These are phyloP conservation scores for Neurospora sp. DNA, from an alignment of 495 filamentous ascomycete genomes.

Conservation along the genomic window DNA sequence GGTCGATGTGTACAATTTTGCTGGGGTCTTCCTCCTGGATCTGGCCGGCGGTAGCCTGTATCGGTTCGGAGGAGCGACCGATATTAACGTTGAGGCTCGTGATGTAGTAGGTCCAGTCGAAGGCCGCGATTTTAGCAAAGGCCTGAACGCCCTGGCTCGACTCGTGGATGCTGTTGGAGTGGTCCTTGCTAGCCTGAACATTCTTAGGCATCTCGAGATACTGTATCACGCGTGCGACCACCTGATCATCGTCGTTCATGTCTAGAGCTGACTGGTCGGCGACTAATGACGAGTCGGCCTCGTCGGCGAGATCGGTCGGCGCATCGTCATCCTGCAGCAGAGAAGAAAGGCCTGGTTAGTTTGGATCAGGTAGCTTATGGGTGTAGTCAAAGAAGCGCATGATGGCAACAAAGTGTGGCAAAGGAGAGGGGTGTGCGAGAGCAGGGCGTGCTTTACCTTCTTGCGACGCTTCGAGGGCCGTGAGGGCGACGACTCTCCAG, in stretches of 20 bases:
- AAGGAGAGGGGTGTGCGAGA: conserved; percentile 16
- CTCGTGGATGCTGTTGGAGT: conserved; percentile 61
- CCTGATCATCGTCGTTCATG: conserved; percentile 46
- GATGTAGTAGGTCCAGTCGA: conserved; percentile 92
- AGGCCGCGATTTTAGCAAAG: conserved; percentile 86
- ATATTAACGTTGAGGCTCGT: conserved; percentile 71
- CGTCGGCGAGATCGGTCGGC: conserved; percentile 20
- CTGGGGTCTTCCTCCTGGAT: conserved; percentile 22
- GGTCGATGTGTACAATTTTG: conserved; percentile 68
- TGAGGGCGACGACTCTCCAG: conserved; percentile 53
- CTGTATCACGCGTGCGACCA: conserved; percentile 66
- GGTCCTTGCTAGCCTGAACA: conserved; percentile 61
- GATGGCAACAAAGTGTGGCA: conserved; percentile 4
- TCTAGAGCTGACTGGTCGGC: conserved; percentile 40
- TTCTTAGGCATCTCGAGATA: conserved; percentile 48
- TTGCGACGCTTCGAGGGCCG: conserved; percentile 65
- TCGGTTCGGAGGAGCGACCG: conserved; percentile 62
- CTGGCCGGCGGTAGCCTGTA: conserved; percentile 10
- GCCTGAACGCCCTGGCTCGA: conserved; percentile 68
- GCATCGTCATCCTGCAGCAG: conserved; percentile 11
- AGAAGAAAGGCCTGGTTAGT: background rate
- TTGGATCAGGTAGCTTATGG: background rate
- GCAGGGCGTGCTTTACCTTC: conserved; percentile 43
- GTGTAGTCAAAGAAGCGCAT: background rate
- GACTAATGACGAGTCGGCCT: conserved; percentile 31